Evolutionary conservation across 179 eudicot genomes (phyloP), one percentile per base, ranked within the genome.

Genomic region (Nepenthes alata): DNA sequence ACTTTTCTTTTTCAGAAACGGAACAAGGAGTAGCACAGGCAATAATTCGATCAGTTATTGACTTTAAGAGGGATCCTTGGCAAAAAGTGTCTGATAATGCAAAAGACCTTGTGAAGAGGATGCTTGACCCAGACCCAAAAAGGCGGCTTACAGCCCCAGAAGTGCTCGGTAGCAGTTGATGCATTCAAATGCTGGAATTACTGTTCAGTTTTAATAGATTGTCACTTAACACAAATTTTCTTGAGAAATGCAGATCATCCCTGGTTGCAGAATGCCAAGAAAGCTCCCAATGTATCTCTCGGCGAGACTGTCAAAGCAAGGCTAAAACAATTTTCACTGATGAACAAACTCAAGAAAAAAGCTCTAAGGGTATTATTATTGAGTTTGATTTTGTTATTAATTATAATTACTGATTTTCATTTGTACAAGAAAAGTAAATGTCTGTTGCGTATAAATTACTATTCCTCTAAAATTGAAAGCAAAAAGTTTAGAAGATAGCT

Each of bases 1-100:
- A n/a, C 50, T 53, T 66, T 65, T 58, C 16, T 12, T 55, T 14
- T 53, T 41, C 85, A 87, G 95, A 87, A 78, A 82, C 95, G 53
- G 96, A 88, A 70, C 94, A 86, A 78, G 96, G 96, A 53, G 94
- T 88, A 60, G 96, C 96, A 50, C 96, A 86, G 74, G 96, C 96
- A 7, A 88, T 88, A 44, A 88, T 85, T 64, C 85, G 93, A 11
- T 88, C 93, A 25, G 81, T 81, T 13, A 61, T 86, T 56, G 94
- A 88, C 63, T 88, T 86, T 54, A 83, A 82, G 72, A 78, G 94
- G 67, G 96, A 86, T 69, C 96, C 90, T 25, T 86, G 96, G 94
- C 96, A 94, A 4, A 83, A 82, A 73, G 96, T 88, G 57, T 88
- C 96, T 35, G 88, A 88, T 64, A 81, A 68, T 72, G 96, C 96